Base-by-base conservation (phyloP, 2,329 filamentous ascomycete species). In the Colletotrichum chlorophyti region DNA sequence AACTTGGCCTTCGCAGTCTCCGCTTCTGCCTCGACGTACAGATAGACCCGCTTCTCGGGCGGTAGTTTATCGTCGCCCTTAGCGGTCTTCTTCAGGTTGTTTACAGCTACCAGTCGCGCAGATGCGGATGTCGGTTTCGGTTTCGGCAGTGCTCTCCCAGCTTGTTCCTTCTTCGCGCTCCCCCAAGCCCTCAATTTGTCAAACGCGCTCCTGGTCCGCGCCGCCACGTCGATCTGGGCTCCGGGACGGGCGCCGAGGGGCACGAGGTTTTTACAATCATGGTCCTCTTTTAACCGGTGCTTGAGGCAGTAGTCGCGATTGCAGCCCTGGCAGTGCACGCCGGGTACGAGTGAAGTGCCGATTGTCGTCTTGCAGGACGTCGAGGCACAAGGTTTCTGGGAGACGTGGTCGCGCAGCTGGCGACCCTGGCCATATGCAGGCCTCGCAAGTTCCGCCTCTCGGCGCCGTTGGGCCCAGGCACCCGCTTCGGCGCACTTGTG, bases 21-120 rank as follows among this genome's bases (percentile, higher is more conserved):
- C 9, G 91, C 91, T 68, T 93, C 92, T 0, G 94, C 95, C 71
- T 98, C 94, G 15, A 97, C 91, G 69, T 91, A 88, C 1, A 99
- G 70, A 70, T 98, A 98, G 2, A 99, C 76, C n/a, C 95, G 80
- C 77, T 96, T 96, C 63, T 97, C 92, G 0, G 80, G 73, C 0
- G 92, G 81, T 0, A 97, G 74, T 67, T 92, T 94, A 9, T 87
- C 86, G 64, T 98, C 94, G 1, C 96, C 96, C 76, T 97, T 97
- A 3, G 95, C 94, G 1, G 84, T 87, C 70, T 89, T 90, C 77
- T 97, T 97, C 37, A 99, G 79, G 9, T 83, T 85, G 63, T 92
- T 92, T 6, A 94, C 80, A 6, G 89, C 91, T 3, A 87, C 79
- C 15, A 91, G 65, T 3, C 88, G 83, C 45, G 87, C 85, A 0